These are phyloP conservation scores for Phytomonas sp. DNA, from an alignment of 208 protist genomes.

Conservation along the genomic window DNA sequence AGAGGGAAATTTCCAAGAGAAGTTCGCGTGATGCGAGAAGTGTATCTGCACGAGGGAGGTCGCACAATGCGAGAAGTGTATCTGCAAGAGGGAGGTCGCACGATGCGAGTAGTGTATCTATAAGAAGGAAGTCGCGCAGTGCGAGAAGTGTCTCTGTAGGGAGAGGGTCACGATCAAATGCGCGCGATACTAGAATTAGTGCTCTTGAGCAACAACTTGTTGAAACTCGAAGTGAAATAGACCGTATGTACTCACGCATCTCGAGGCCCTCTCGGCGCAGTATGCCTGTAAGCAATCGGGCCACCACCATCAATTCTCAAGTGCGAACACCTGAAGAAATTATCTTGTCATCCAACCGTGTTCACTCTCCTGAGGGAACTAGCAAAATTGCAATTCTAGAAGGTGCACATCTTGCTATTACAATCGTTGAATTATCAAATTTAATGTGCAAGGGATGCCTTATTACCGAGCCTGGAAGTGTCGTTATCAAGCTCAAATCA, in stretches of 20 bases:
- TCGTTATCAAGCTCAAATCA: slow-evolving; percentile 84
- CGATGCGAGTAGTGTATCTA: background rate
- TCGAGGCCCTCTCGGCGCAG: background rate
- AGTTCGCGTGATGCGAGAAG: background rate
- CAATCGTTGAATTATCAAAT: slow-evolving; percentile 62
- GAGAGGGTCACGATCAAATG: background rate
- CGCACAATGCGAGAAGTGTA: background rate
- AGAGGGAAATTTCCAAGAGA: slow-evolving; percentile 10
- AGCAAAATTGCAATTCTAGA: slow-evolving; percentile 53
- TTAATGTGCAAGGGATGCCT: slow-evolving; percentile 46
- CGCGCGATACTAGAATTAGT: background rate
- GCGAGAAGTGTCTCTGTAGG: background rate
- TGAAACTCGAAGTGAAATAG: slow-evolving; percentile 1
- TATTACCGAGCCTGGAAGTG: slow-evolving; percentile 65
- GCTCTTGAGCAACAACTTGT: slow-evolving; percentile 8
- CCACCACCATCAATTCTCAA: slow-evolving; percentile 15
- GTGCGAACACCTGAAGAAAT: slow-evolving; percentile 15
- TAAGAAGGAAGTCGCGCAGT: background rate
- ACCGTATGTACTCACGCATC: background rate
- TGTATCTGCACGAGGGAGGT: background rate
- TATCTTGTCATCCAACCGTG: slow-evolving; percentile 19
- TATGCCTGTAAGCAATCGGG: background rate
- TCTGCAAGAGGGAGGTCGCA: background rate
- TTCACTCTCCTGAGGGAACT: slow-evolving; percentile 26
- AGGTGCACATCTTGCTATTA: slow-evolving; percentile 75